A percentile compares a stretch with the other conserved stretches of the same genome.
Evolutionary conservation across 441 rosid species (phyloP).

Genomic region (Theobroma grandiflorum): DNA sequence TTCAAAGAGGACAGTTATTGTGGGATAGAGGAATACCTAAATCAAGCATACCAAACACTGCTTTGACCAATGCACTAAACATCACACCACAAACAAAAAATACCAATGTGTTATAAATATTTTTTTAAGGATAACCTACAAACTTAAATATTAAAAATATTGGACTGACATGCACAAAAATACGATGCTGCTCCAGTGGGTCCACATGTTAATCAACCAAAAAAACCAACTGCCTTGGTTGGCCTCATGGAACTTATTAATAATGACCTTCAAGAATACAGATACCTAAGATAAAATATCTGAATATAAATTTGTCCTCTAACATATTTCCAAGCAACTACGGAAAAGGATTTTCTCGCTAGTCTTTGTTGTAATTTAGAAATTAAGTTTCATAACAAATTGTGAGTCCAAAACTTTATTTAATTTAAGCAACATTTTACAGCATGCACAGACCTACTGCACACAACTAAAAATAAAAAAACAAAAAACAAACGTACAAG

Average conservation of each 20-base stretch:
- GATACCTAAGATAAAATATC: conserved; percentile 1
- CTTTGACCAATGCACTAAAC: not conserved
- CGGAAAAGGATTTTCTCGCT: not conserved
- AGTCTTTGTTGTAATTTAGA: not conserved
- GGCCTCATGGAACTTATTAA: too few species aligned
- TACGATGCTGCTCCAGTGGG: not conserved
- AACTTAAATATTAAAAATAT: not conserved
- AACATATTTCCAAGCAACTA: conserved; percentile 6
- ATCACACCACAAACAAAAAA: not conserved
- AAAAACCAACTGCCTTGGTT: not conserved
- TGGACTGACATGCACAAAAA: not conserved
- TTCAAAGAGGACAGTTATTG: not conserved
- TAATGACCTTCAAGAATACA: not conserved
- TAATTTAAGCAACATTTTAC: not conserved
- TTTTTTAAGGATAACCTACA: not conserved
- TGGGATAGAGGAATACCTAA: not conserved
- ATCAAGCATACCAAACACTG: not conserved
- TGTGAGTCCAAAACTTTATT: not conserved
- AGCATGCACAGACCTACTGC: not conserved
- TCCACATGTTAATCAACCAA: not conserved
- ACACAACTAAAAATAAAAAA: not conserved
- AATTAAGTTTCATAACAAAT: conserved; percentile 15
- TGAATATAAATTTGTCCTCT: not conserved
- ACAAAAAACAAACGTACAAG: conserved; percentile 62
- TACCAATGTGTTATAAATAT: not conserved